A percentile compares a stretch with the other conserved stretches of the same genome.
Evolutionary conservation across 257 asterid species (phyloP).

Genomic region (Cruciata laevipes): DNA sequence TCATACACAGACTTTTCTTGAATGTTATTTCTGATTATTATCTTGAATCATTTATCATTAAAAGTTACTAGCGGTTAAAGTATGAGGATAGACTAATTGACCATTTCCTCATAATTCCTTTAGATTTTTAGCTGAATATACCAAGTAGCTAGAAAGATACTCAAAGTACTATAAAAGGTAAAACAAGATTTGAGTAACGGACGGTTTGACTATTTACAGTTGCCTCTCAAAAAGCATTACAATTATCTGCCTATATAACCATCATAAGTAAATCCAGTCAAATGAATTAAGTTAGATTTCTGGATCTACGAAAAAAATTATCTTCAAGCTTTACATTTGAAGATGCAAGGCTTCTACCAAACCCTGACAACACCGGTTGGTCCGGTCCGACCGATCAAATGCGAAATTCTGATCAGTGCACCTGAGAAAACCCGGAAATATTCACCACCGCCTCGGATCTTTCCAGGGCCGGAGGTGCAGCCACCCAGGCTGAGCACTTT

Average conservation of each 20-base stretch:
- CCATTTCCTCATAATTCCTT: too few species aligned
- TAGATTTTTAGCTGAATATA: too few species aligned
- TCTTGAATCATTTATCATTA: too few species aligned
- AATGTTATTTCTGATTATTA: too few species aligned
- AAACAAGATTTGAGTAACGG: neutral
- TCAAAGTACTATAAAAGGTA: neutral
- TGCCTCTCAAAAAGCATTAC: neutral
- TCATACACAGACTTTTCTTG: too few species aligned
- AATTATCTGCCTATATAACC: neutral
- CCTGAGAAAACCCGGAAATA: neutral
- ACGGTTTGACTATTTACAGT: neutral
- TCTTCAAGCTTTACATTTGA: neutral
- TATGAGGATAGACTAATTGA: too few species aligned
- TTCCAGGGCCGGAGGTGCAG: neutral
- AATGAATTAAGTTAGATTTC: neutral
- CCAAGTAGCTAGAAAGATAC: too few species aligned
- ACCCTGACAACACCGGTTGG: neutral
- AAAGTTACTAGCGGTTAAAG: too few species aligned
- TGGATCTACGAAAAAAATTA: too few species aligned
- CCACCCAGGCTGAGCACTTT: constrained; percentile 24
- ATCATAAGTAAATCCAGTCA: neutral
- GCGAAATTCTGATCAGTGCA: constrained; percentile 22
- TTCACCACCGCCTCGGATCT: neutral
- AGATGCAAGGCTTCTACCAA: neutral
- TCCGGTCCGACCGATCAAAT: constrained; percentile 8